Conservation (phyloP, 192 early-diverging fungal genomes). For the Entomortierella parvispora region DNA sequence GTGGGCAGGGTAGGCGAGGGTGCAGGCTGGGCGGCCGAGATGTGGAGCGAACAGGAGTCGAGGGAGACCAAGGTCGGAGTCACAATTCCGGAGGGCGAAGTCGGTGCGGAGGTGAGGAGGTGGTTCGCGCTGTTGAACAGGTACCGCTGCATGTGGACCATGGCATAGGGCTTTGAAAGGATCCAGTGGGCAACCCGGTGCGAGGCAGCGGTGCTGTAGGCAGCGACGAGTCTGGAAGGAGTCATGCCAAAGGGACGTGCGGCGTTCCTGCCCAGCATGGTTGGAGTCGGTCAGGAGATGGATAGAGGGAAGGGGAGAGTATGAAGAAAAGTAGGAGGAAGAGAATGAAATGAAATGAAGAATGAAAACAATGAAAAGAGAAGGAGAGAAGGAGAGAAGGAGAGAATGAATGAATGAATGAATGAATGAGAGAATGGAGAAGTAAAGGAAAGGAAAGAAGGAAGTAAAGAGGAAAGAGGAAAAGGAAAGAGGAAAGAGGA, state of each 20-base stretch:
- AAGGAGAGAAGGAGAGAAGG: neutral
- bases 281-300: neutral
- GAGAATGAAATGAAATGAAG: neutral
- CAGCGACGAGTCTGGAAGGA: constrained; percentile 24
- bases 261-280: constrained; percentile 44
- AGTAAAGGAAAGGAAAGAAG: neutral
- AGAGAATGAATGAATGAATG: neutral
- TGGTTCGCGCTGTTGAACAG: constrained; percentile 20
- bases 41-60: neutral
- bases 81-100: neutral
- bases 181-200: constrained; percentile 32
- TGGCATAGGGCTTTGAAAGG: constrained; percentile 15
- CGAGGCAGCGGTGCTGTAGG: constrained; percentile 18
- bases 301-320: neutral
- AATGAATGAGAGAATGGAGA: neutral
- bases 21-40: neutral
- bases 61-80: constrained; percentile 25
- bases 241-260: constrained; percentile 36
- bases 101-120: constrained; percentile 16
- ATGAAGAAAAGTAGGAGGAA: neutral
- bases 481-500: neutral
- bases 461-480: neutral
- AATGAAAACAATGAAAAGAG: neutral
- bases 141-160: constrained; percentile 34
- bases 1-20: neutral